These are phyloP conservation scores for Gossypium trilobum DNA, from an alignment of 441 rosid species.

Conservation along the genomic window DNA sequence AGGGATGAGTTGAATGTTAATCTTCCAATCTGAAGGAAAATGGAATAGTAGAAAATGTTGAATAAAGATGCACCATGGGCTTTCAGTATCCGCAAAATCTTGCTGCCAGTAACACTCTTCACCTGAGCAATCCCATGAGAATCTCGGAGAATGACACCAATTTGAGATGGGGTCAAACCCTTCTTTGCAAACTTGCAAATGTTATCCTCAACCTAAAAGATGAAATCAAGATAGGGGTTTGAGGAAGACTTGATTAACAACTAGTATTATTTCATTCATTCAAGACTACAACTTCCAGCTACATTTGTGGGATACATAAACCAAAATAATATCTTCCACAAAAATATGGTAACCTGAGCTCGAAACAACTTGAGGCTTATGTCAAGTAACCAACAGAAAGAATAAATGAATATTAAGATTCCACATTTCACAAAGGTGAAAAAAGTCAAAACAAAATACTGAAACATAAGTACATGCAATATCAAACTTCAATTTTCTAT, in stretches of 20 bases:
- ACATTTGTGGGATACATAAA: neutral
- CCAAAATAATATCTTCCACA: neutral
- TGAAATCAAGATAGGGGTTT: neutral
- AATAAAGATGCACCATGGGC: constrained; percentile 38
- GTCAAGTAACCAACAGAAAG: neutral
- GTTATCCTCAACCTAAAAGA: constrained; percentile 54
- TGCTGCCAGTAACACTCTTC: constrained; percentile 62
- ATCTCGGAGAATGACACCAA: constrained; percentile 77
- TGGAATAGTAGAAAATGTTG: neutral
- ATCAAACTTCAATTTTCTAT: neutral
- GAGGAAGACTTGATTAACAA: neutral
- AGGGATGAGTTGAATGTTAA: neutral
- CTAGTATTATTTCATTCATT: neutral
- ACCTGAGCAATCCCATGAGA: constrained; percentile 80
- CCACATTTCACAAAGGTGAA: neutral
- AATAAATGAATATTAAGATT: neutral
- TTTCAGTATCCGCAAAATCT: constrained; percentile 61
- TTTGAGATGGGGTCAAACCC: constrained; percentile 71
- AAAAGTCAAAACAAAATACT: neutral
- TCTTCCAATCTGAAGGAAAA: neutral
- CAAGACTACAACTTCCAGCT: neutral
- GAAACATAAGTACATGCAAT: neutral
- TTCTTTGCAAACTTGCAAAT: constrained; percentile 78
- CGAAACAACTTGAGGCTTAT: neutral
- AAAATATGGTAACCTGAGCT: neutral